These are phyloP conservation scores for Calophaca sinica DNA, from an alignment of 306 rosid genomes.

Conservation along the genomic window DNA sequence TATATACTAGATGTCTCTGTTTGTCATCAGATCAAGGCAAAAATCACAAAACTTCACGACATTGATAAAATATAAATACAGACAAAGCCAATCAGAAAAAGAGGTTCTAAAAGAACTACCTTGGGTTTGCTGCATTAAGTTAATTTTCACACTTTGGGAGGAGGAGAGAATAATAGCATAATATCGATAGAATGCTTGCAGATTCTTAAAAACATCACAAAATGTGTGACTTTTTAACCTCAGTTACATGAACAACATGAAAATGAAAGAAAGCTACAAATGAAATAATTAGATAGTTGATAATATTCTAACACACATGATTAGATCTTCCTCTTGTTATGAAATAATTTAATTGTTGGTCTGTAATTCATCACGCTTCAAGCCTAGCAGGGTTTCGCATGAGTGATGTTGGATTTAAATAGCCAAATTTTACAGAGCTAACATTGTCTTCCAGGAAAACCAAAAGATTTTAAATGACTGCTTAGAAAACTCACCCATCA, in stretches of 20 bases:
- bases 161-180: neutral
- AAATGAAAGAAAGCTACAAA: constrained; percentile 15
- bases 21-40: constrained; percentile 5
- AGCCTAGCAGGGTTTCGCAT: constrained; percentile 25
- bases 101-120: constrained; percentile 11
- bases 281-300: constrained; percentile 15
- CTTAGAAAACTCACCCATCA: constrained; percentile 76
- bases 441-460: neutral
- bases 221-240: neutral
- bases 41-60: neutral
- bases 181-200: constrained; percentile 6
- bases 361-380: constrained; percentile 28
- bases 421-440: constrained; percentile 19
- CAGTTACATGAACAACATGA: constrained; percentile 19
- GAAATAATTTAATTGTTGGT: constrained; percentile 5
- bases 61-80: neutral
- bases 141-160: constrained; percentile 4
- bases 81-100: neutral
- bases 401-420: constrained; percentile 27
- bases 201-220: constrained; percentile 8
- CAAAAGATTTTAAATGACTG: constrained; percentile 32
- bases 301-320: constrained; percentile 9
- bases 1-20: neutral
- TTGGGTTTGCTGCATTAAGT: neutral
- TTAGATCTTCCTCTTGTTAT: constrained; percentile 12